phyloP scores from a whole-genome alignment of 345 rosid genomes.

The Heritiera littoralis region DNA sequence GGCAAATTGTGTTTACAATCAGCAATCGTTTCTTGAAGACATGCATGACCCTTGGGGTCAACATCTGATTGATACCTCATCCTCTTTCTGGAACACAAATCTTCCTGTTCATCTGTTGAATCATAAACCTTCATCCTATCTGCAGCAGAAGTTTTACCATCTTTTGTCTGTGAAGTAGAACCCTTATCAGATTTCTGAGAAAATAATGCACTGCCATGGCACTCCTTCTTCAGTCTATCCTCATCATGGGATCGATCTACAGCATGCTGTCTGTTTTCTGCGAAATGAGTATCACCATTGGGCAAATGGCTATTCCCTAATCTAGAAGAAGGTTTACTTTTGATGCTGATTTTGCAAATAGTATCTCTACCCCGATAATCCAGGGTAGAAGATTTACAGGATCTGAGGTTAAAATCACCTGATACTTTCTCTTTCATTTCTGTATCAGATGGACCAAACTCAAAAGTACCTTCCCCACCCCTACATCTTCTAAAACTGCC shows the following conservation, averaged over 20 bases:
- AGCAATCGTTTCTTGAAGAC: constrained; percentile 3
- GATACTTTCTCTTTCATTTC: constrained; percentile 30
- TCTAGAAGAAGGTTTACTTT: constrained; percentile 19
- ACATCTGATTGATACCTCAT: constrained; percentile 17
- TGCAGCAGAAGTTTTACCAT: constrained; percentile 23
- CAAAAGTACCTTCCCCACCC: constrained; percentile 22
- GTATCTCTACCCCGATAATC: constrained; percentile 9
- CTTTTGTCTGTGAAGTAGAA: constrained; percentile 25
- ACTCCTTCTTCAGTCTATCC: constrained; percentile 17
- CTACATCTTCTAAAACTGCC: constrained; percentile 26
- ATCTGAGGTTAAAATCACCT: constrained; percentile 17
- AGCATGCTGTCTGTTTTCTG: constrained; percentile 15
- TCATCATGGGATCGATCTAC: constrained; percentile 11
- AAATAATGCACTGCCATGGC: constrained; percentile 11
- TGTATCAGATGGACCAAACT: constrained; percentile 18
- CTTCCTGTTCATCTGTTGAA: constrained; percentile 19
- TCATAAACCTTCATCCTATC: constrained; percentile 28
- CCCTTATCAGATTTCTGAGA: constrained; percentile 19
- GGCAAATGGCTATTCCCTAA: constrained; percentile 14
- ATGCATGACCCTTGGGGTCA: constrained; percentile 12
- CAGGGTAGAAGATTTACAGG: constrained; percentile 15
- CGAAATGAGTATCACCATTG: constrained; percentile 20
- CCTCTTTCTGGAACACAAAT: constrained; percentile 26
- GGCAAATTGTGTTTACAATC: constrained; percentile 19
- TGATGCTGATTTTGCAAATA: constrained; percentile 6